These are phyloP conservation scores for Barnettozyma vustinii DNA, from an alignment of 805 yeast genomes.

Conservation along the genomic window DNA sequence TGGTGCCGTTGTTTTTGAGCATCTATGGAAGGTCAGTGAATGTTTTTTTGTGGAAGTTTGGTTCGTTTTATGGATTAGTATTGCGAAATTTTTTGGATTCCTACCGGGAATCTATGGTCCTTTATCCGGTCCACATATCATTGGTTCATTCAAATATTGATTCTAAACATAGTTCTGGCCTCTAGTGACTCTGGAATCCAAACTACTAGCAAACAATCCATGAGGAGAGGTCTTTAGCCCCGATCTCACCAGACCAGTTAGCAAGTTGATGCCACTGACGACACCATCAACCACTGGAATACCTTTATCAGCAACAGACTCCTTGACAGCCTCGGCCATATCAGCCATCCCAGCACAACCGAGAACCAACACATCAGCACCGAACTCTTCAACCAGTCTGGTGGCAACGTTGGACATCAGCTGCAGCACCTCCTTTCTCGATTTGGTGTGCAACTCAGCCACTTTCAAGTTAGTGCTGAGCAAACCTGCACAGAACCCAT, in stretches of 20 bases:
- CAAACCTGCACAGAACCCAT: constrained; percentile 29
- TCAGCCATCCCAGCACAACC: constrained; percentile 32
- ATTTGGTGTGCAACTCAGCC: constrained; percentile 29
- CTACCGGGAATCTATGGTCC: no score
- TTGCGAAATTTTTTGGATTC: no score
- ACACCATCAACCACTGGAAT: constrained; percentile 27
- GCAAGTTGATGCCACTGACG: constrained; percentile 22
- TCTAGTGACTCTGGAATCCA: constrained; percentile 14
- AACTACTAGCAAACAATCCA: constrained; percentile 25
- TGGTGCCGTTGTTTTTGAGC: no score
- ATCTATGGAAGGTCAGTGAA: no score
- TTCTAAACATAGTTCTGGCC: constrained; percentile 19
- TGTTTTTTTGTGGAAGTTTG: no score
- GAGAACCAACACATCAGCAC: constrained; percentile 27
- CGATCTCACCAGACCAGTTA: constrained; percentile 20
- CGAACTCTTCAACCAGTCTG: constrained; percentile 23
- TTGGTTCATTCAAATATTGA: background rate
- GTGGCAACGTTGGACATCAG: constrained; percentile 25
- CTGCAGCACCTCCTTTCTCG: constrained; percentile 26
- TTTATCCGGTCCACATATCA: no score
- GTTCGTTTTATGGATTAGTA: no score
- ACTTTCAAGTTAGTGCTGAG: constrained; percentile 29
- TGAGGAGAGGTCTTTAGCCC: constrained; percentile 26
- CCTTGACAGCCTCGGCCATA: constrained; percentile 23
- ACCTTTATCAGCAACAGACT: constrained; percentile 15